Base-by-base conservation (phyloP, 164 flowering plant genomes). In the Dillenia suffruticosa region DNA sequence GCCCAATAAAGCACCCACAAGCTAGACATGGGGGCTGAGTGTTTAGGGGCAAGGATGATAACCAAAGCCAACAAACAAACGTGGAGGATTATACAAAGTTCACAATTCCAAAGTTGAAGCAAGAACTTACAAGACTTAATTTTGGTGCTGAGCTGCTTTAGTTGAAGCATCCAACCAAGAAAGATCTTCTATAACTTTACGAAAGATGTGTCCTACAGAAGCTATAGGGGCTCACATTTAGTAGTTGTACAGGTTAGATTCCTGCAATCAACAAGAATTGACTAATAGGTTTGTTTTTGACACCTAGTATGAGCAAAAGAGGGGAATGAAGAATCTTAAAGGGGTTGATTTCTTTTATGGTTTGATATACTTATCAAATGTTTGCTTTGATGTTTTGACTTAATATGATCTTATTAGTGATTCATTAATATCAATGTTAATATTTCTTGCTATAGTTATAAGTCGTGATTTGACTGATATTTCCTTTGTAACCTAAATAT, bases 11-110 rank as follows among this genome's bases (percentile, higher is more conserved):
- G 57, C 22, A 63, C 54, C 24, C 72, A n/a, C 75, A 72, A 9
- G 68, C 90, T 1, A 94, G 88, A 62, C 96, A 92, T 73, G 96
- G 92, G 10, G 93, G 93, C 56, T 90, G 96, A 1, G 70, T 80
- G 14, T 84, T 77, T 46, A 75, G 45, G 60, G 90, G 79, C 19
- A 89, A 82, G 5, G 83, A 81, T 15, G 75, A 71, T 48, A 63
- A 58, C 56, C 60, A 62, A 47, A 87, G 89, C 59, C 79, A 77
- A 57, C 83, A 82, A 56, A 72, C 70, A 1, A 80, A 75, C 43
- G 54, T 76, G 10, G 96, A 81, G 32, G 97, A 92, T 57, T 83
- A 92, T 63, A 85, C 84, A 2, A 91, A 86, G 76, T 84, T 92
- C 58, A 91, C 99, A 0, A 72, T 89, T 12, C 82, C 62, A 75